Conservation (phyloP, 1,284 basidiomycete species). For the Fomitopsis schrenkii region DNA sequence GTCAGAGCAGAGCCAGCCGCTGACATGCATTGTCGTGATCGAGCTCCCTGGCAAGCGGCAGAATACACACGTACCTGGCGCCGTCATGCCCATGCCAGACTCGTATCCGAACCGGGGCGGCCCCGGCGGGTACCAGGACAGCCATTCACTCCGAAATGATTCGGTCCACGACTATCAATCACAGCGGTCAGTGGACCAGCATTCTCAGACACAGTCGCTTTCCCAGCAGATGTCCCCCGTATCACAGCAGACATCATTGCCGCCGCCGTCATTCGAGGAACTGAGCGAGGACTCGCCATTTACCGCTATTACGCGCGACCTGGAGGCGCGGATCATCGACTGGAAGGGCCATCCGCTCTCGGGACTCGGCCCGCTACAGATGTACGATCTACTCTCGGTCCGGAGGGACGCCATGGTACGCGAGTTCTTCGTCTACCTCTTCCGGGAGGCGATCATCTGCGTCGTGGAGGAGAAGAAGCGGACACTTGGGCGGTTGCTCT, state of each 20-base stretch:
- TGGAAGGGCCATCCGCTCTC: slow-evolving; percentile 91
- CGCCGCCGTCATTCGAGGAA: slow-evolving; percentile 11
- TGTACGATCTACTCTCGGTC: slow-evolving; percentile 89
- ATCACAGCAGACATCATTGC: slow-evolving; percentile 20
- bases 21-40: slow-evolving; percentile 89
- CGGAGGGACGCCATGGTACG: slow-evolving; percentile 83
- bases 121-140: slow-evolving; percentile 5
- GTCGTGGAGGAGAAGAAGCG: slow-evolving; percentile 92
- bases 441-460: slow-evolving; percentile 95
- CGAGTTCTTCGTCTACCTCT: slow-evolving; percentile 94
- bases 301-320: slow-evolving; percentile 78
- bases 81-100: slow-evolving; percentile 44
- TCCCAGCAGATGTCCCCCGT: slow-evolving; percentile 22
- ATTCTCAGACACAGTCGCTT: slow-evolving; percentile 16
- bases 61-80: slow-evolving; percentile 52
- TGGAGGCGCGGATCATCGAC: slow-evolving; percentile 84
- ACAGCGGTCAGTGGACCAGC: slow-evolving; percentile 12
- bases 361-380: slow-evolving; percentile 82
- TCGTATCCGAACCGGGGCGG: slow-evolving; percentile 4
- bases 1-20: slow-evolving; percentile 67
- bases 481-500: slow-evolving; percentile 66
- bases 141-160: slow-evolving; percentile 18
- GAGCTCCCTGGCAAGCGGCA: slow-evolving; percentile 77
- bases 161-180: slow-evolving; percentile 15
- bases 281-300: slow-evolving; percentile 63